Percentiles rank a stretch among this genome's conserved stretches.
phyloP scores from a whole-genome alignment of 2,329 filamentous ascomycete species.

The Fonsecaea nubica region DNA sequence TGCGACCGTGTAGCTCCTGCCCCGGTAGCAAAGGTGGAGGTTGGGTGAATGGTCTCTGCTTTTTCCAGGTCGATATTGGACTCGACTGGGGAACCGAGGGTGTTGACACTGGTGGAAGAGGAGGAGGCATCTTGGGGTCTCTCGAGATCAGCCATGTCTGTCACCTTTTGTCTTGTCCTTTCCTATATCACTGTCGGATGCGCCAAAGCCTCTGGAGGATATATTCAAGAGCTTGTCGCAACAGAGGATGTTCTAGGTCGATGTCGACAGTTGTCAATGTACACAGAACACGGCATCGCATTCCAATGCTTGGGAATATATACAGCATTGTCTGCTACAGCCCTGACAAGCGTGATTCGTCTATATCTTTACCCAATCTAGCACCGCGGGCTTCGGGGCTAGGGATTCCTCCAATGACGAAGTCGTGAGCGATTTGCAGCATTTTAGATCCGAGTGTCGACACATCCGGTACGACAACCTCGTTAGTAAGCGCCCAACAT shows the following conservation, averaged over 20 bases:
- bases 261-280: neutral
- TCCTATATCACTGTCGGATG: neutral
- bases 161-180: neutral
- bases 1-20: neutral
- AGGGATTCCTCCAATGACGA: neutral
- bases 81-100: neutral
- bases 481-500: slow-evolving; percentile 9
- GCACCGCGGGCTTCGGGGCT: no score
- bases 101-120: neutral
- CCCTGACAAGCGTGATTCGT: neutral
- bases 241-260: neutral
- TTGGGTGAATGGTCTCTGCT: slow-evolving; percentile 19
- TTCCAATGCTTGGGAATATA: slow-evolving; percentile 7
- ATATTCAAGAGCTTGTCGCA: no score
- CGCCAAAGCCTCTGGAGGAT: no score
- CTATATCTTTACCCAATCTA: neutral
- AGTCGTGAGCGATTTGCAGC: slow-evolving; percentile 10
- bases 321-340: neutral
- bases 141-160: slow-evolving; percentile 3
- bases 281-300: neutral
- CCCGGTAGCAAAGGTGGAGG: neutral
- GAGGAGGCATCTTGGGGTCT: neutral
- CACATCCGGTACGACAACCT: neutral
- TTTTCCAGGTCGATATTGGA: slow-evolving; percentile 24
- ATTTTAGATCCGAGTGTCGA: neutral